Conservation (phyloP, 2,329 filamentous ascomycete species). For the Cercospora brassicicola region DNA sequence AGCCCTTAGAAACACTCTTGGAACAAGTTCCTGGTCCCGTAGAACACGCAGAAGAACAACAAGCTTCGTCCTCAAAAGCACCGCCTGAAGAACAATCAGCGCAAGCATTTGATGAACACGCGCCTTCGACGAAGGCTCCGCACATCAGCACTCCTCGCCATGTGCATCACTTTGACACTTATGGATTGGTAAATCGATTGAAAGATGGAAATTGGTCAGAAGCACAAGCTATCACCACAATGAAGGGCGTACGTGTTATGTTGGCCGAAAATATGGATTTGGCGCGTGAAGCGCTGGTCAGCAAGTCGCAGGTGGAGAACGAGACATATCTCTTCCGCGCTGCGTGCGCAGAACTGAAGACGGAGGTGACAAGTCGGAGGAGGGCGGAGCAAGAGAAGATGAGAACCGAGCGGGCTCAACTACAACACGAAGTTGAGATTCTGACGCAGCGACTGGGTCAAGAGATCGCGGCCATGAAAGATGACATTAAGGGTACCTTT, state of each 20-base stretch:
- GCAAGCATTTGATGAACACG: constrained; percentile 41
- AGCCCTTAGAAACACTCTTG: constrained; percentile 34
- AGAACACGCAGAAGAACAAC: constrained; percentile 26
- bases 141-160: constrained; percentile 75
- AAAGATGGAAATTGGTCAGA: constrained; percentile 68
- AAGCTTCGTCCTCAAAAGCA: constrained; percentile 2
- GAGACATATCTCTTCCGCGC: constrained; percentile 90
- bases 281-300: constrained; percentile 77
- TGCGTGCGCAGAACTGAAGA: constrained; percentile 86
- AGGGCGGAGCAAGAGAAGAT: constrained; percentile 76
- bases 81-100: constrained; percentile 28
- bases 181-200: constrained; percentile 80
- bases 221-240: constrained; percentile 75
- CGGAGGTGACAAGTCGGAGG: constrained; percentile 78
- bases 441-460: constrained; percentile 80
- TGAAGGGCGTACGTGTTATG: constrained; percentile 85
- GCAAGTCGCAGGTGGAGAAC: constrained; percentile 91
- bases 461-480: constrained; percentile 76
- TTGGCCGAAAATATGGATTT: constrained; percentile 77
- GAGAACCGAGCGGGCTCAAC: constrained; percentile 75
- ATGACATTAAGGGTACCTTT: constrained; percentile 93
- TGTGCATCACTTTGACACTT: constrained; percentile 96
- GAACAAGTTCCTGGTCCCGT: constrained; percentile 33
- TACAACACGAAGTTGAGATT: constrained; percentile 96
- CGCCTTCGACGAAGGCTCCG: constrained; percentile 52